These are phyloP conservation scores for Saccharomycopsis selenospora DNA, from an alignment of 805 yeast genomes.

Conservation along the genomic window DNA sequence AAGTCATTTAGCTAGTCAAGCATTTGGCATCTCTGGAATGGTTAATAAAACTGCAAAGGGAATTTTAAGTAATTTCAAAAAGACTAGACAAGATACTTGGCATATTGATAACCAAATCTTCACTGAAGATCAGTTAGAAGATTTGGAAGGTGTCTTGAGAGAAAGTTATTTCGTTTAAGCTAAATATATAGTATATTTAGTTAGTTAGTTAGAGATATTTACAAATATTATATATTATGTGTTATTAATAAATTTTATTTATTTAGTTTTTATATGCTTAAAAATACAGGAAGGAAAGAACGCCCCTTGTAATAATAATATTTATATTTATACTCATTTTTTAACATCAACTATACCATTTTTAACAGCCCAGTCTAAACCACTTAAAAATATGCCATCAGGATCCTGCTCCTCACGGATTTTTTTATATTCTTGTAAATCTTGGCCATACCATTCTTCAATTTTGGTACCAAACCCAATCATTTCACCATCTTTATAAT, in stretches of 20 bases:
- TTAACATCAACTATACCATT: slow-evolving; percentile 54
- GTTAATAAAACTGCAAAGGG: slow-evolving; percentile 82
- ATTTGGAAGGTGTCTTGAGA: slow-evolving; percentile 90
- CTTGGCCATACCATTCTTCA: slow-evolving; percentile 74
- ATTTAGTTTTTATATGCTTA: neutral
- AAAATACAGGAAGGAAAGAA: too few relatives aligned
- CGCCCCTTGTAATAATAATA: too few relatives aligned
- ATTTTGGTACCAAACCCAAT: slow-evolving; percentile 67
- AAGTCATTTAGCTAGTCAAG: slow-evolving; percentile 60
- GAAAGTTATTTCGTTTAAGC: slow-evolving; percentile 76
- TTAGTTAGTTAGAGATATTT: too few relatives aligned
- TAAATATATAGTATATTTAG: neutral
- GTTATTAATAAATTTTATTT: too few relatives aligned
- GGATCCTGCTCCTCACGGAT: slow-evolving; percentile 73
- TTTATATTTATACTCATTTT: too few relatives aligned
- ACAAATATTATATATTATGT: too few relatives aligned
- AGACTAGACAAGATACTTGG: slow-evolving; percentile 94
- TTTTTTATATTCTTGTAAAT: slow-evolving; percentile 50
- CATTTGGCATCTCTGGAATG: slow-evolving; percentile 65
- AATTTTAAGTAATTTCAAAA: slow-evolving; percentile 75
- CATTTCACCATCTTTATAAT: slow-evolving; percentile 59
- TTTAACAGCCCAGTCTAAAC: slow-evolving; percentile 70
- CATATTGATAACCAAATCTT: slow-evolving; percentile 76
- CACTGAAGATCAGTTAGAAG: slow-evolving; percentile 73
- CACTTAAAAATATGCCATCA: slow-evolving; percentile 68